phyloP scores from a whole-genome alignment of 2,329 filamentous ascomycete genomes.

The Penicillium griseofulvum region DNA sequence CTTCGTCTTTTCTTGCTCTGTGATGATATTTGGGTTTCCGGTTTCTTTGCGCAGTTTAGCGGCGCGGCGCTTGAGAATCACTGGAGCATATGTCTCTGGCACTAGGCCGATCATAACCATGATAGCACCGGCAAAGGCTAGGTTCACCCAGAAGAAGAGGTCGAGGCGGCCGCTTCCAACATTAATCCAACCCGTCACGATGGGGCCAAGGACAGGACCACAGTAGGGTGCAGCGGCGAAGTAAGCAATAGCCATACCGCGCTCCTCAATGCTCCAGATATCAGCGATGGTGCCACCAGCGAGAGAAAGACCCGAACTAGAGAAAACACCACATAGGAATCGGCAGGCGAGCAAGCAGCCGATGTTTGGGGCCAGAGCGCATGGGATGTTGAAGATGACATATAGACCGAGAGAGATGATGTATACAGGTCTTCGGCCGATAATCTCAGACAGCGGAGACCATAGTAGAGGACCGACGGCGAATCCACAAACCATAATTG shows the following conservation, averaged over 20 bases:
- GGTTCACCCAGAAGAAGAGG: conserved; percentile 35
- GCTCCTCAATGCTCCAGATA: conserved; percentile 73
- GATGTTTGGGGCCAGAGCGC: conserved; percentile 34
- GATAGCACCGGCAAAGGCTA: conserved; percentile 31
- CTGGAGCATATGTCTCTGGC: conserved; percentile 38
- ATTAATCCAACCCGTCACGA: conserved; percentile 70
- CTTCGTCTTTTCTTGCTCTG: conserved; percentile 31
- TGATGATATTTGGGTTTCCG: conserved; percentile 32
- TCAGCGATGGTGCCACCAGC: conserved; percentile 48
- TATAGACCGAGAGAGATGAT: conserved; percentile 34
- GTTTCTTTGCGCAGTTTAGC: conserved; percentile 33
- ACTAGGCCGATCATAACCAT: conserved; percentile 25
- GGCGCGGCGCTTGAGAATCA: conserved; percentile 35
- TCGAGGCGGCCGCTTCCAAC: conserved; percentile 32
- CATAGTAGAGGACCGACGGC: conserved; percentile 52
- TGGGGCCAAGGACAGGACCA: conserved; percentile 69
- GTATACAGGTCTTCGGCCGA: conserved; percentile 34
- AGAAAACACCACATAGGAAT: conserved; percentile 33
- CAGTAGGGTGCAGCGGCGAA: conserved; percentile 77
- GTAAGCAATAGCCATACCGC: conserved; percentile 77
- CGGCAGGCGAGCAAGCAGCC: conserved; percentile 29
- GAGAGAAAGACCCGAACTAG: conserved; percentile 28
- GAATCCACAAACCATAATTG: conserved; percentile 74
- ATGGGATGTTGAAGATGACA: conserved; percentile 37
- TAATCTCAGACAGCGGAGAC: conserved; percentile 33